A percentile compares a stretch with the other conserved stretches of the same genome.
These are phyloP conservation scores for Chlorella sorokiniana DNA, from an alignment of 139 green algal species.

Conservation along the genomic window DNA sequence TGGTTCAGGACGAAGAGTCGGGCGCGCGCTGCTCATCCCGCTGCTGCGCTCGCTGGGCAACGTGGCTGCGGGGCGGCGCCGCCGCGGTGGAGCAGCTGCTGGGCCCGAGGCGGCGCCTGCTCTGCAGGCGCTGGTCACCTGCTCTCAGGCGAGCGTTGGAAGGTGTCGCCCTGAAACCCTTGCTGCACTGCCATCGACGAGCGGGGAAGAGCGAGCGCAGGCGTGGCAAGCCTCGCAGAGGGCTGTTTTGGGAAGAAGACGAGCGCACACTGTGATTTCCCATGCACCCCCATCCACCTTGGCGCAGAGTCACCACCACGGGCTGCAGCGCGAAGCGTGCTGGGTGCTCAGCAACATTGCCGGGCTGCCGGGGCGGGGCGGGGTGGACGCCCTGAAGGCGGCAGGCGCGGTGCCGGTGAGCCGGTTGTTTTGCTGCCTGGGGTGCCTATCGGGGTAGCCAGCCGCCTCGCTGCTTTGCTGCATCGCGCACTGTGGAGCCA, in stretches of 20 bases:
- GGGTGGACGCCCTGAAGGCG: slow-evolving; percentile 31
- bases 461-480: not conserved
- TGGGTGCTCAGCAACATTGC: slow-evolving; percentile 46
- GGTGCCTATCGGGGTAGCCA: not conserved
- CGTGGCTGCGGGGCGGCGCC: slow-evolving; percentile 38
- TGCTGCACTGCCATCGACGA: too few relatives aligned
- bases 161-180: not conserved
- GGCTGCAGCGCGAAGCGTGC: slow-evolving; percentile 44
- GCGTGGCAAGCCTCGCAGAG: not conserved
- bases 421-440: not conserved
- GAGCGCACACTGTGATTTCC: not conserved
- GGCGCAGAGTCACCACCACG: slow-evolving; percentile 36
- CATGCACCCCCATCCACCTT: not conserved
- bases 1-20: slow-evolving; percentile 17
- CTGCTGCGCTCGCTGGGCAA: slow-evolving; percentile 54
- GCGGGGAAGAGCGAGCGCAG: not conserved
- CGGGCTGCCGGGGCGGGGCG: slow-evolving; percentile 11
- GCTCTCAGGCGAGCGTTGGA: not conserved
- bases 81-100: slow-evolving; percentile 29
- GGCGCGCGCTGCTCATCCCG: slow-evolving; percentile 39
- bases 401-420: slow-evolving; percentile 26
- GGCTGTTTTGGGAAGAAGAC: not conserved
- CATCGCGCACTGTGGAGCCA: not conserved
- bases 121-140: slow-evolving; percentile 37
- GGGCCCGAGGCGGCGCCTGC: not conserved